Base-by-base conservation (phyloP, 345 rosid species). In the Linum tenue region DNA sequence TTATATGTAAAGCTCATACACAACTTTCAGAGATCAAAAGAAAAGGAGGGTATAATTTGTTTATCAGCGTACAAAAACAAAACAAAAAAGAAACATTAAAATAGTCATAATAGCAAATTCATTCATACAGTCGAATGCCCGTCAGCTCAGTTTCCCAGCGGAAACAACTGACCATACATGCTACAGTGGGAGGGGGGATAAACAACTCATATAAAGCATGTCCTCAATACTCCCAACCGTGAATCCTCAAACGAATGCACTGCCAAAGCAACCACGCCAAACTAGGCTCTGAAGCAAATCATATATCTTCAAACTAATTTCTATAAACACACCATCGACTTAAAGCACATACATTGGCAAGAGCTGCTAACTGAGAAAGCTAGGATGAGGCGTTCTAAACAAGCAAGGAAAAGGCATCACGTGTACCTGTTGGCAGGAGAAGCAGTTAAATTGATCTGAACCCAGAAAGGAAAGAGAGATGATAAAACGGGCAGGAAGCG, bases 71-170 rank as follows among this genome's bases (percentile, higher is more conserved):
- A 15, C 35, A 60, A 60, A 37, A 36, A 15, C 16, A 16, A 2
- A 63, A 36, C 43, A n/a, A 50, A 11, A 7, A 39, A 55, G 15
- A 2, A 5, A 31, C 12, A 56, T n/a, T 43, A 65, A 62, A 77
- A 75, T 68, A 65, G 74, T 67, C 59, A 67, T 60, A 65, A 43
- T 63, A 64, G 72, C 61, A 59, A 9, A 62, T 37, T 22, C 31
- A 22, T 22, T 22, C 31, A 22, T 22, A 22, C 31, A 22, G 31
- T 22, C 31, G 31, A 22, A 22, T 22, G 31, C 0, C 31, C 31
- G 31, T 22, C 31, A 22, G 31, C 31, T 22, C 31, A 22, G 31
- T 22, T 22, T 22, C 31, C 31, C 31, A 22, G 31, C 31, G 31
- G 31, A 22, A 22, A 22, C 31, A 22, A 22, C 31, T 22, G 31